Conservation (phyloP, 352 stramenopile genomes). For the Elongisporangium prolatum region DNA sequence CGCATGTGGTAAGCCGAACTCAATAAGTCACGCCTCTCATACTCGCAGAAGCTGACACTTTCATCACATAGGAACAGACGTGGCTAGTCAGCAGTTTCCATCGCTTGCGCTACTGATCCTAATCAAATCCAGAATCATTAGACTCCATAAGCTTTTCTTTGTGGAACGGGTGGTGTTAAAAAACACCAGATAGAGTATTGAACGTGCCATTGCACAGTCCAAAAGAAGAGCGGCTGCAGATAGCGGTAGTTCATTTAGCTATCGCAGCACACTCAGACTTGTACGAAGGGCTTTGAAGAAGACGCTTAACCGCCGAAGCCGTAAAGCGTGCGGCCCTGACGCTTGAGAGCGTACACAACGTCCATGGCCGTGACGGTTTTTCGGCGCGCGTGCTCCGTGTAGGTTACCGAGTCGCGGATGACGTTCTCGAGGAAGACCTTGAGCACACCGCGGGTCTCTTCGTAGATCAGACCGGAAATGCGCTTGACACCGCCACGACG, state of each 20-base stretch:
- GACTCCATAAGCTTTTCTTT: conserved; percentile 8
- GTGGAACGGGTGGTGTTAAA: conserved; percentile 42
- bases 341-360: conserved; percentile 97
- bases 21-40: too few species aligned
- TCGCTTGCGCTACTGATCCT: conserved; percentile 31
- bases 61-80: conserved; percentile 35
- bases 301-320: conserved; percentile 84
- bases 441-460: conserved; percentile 97
- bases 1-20: conserved; percentile 34
- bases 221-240: too few species aligned
- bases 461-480: conserved; percentile 98
- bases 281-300: too few species aligned
- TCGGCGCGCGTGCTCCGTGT: conserved; percentile 94
- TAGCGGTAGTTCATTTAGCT: too few species aligned
- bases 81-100: conserved; percentile 73
- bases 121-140: too few species aligned
- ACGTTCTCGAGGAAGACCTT: conserved; percentile 99
- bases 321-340: conserved; percentile 94
- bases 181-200: conserved; percentile 28
- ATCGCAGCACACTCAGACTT: too few species aligned
- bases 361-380: conserved; percentile 99
- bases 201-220: not conserved
- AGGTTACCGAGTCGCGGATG: conserved; percentile 95
- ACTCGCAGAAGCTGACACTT: too few species aligned
- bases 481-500: conserved; percentile 97